phyloP scores from a whole-genome alignment of 2,329 filamentous ascomycete genomes.

The Ophiocordyceps unilateralis region DNA sequence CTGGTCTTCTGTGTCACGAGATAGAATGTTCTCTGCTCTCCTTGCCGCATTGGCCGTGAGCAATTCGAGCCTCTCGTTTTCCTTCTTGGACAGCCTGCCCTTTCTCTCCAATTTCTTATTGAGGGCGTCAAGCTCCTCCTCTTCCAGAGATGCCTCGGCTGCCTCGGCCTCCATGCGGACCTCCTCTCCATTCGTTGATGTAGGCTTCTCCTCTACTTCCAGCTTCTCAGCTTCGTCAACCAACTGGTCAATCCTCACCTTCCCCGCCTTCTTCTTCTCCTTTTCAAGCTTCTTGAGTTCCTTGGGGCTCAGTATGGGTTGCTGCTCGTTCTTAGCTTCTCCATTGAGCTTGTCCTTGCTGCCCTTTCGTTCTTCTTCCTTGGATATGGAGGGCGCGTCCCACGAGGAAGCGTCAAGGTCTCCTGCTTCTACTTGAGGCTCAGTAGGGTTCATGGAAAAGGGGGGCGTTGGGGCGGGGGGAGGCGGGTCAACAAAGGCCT shows the following conservation, averaged over 20 bases:
- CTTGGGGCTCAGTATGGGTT: constrained; percentile 28
- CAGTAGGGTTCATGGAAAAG: constrained; percentile 25
- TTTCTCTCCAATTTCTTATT: too few relatives aligned
- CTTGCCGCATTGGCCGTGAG: too few relatives aligned
- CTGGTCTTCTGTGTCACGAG: too few relatives aligned
- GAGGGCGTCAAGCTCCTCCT: too few relatives aligned
- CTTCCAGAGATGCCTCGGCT: constrained; percentile 1
- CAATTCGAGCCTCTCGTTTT: too few relatives aligned
- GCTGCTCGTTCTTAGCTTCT: constrained; percentile 19
- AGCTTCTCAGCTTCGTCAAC: constrained; percentile 3
- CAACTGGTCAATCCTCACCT: constrained; percentile 12
- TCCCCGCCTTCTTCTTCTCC: constrained; percentile 24
- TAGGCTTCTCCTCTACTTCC: background rate
- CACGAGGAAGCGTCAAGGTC: constrained; percentile 18
- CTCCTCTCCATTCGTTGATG: constrained; percentile 5
- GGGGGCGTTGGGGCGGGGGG: constrained; percentile 29
- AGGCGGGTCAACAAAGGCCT: constrained; percentile 22
- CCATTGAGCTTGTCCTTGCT: constrained; percentile 22
- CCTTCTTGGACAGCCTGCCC: too few relatives aligned
- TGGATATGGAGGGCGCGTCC: constrained; percentile 15
- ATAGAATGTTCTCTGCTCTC: too few relatives aligned
- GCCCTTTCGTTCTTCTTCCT: constrained; percentile 11
- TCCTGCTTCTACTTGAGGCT: constrained; percentile 16
- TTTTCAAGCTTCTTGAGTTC: constrained; percentile 34
- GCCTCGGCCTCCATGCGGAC: constrained; percentile 9